phyloP scores from a whole-genome alignment of 2,329 filamentous ascomycete species.

The Cordyceps fumosorosea region DNA sequence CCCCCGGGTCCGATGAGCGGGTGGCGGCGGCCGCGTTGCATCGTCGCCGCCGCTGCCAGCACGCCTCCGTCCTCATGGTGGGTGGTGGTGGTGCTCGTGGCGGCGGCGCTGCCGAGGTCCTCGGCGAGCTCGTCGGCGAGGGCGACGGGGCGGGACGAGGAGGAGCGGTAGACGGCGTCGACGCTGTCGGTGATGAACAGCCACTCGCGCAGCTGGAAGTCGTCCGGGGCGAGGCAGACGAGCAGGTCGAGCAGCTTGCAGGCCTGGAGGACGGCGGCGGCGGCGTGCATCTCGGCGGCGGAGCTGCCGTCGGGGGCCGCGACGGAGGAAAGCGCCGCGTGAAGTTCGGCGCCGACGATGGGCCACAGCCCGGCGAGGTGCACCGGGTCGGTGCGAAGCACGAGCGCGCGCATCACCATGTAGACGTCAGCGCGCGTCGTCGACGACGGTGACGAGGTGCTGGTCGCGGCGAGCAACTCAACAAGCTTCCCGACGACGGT shows the following conservation, averaged over 20 bases:
- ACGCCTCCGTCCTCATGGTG: slow-evolving; percentile 11
- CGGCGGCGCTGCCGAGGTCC: slow-evolving; percentile 49
- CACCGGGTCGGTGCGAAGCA: slow-evolving; percentile 69
- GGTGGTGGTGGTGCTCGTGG: slow-evolving; percentile 4
- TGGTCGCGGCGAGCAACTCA: slow-evolving; percentile 76
- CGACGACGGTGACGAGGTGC: slow-evolving; percentile 86
- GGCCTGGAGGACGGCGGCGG: slow-evolving; percentile 73
- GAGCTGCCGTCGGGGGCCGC: slow-evolving; percentile 58
- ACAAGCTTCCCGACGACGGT: slow-evolving; percentile 75
- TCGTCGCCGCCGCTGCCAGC: slow-evolving; percentile 19
- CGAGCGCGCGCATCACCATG: slow-evolving; percentile 75
- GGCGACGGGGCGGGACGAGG: slow-evolving; percentile 61
- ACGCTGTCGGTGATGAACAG: slow-evolving; percentile 95
- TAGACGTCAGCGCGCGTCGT: slow-evolving; percentile 84
- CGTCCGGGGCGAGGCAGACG: slow-evolving; percentile 81
- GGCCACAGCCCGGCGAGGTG: slow-evolving; percentile 87
- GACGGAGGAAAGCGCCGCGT: slow-evolving; percentile 70
- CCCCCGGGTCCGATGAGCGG: slow-evolving; percentile 30
- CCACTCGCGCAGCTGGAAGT: slow-evolving; percentile 98
- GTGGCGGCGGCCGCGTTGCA: slow-evolving; percentile 24
- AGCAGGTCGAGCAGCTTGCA: slow-evolving; percentile 89
- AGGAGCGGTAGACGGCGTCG: slow-evolving; percentile 82
- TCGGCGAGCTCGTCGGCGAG: slow-evolving; percentile 82
- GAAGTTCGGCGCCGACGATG: slow-evolving; percentile 77
- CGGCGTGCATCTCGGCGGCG: slow-evolving; percentile 66